Conservation (phyloP, 2,329 filamentous ascomycete species). For the Esteya vermicola region DNA sequence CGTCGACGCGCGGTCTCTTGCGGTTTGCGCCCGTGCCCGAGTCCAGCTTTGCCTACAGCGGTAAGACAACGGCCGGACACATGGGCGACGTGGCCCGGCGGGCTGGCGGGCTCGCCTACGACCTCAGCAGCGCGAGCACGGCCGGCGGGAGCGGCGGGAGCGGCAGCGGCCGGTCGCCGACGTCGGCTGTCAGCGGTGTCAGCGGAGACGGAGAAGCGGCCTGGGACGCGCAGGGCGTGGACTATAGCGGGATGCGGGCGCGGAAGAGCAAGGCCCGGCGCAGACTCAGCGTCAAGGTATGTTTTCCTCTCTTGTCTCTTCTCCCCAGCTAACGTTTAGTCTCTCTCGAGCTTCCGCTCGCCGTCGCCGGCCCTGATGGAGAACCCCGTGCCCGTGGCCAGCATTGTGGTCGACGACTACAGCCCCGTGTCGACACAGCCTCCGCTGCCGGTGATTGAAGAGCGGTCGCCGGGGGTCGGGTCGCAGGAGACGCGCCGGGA, state of each 20-base stretch:
- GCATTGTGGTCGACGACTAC: too few species aligned
- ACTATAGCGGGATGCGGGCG: too few species aligned
- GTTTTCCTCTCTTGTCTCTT: neutral
- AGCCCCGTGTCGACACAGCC: neutral
- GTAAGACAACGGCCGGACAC: slow-evolving; percentile 54
- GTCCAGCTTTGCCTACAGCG: slow-evolving; percentile 56
- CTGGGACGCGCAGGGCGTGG: neutral
- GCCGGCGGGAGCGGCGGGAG: too few species aligned
- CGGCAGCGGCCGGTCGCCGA: neutral
- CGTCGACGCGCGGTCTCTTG: slow-evolving; percentile 52
- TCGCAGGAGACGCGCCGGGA: neutral
- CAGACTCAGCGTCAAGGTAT: slow-evolving; percentile 23
- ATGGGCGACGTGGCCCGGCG: slow-evolving; percentile 38
- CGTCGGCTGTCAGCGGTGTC: too few species aligned
- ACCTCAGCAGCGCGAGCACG: neutral
- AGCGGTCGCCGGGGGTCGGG: slow-evolving; percentile 4
- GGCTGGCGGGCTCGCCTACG: slow-evolving; percentile 15
- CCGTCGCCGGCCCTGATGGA: too few species aligned
- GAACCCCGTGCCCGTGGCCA: too few species aligned
- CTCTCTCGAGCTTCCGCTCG: slow-evolving; percentile 6
- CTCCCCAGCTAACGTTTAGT: neutral
- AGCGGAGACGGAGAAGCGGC: too few species aligned
- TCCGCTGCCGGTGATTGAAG: slow-evolving; percentile 5
- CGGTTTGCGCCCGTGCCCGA: slow-evolving; percentile 57
- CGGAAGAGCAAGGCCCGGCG: slow-evolving; percentile 10